Evolutionary conservation across 202 grass and related monocot genomes (phyloP).

Genomic region (Panicum virgatum): DNA sequence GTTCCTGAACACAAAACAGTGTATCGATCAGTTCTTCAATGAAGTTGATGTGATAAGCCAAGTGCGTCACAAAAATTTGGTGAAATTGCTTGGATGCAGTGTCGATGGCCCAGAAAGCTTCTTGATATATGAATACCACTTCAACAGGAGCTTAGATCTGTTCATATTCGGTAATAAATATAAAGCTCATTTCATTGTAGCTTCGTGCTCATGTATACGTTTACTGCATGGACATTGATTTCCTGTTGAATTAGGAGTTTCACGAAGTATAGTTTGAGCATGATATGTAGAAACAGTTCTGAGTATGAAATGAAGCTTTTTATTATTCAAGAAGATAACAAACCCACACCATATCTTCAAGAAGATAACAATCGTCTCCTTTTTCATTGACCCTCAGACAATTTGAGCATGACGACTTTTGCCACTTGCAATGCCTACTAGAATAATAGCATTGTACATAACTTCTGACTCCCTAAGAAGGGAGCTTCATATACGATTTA

Average conservation of each 20-base stretch:
- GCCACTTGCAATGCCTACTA: neutral
- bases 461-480: neutral
- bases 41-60: conserved; percentile 51
- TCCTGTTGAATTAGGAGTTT: neutral
- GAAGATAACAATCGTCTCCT: neutral
- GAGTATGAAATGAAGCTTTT: neutral
- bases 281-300: neutral
- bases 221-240: neutral
- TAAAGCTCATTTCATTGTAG: neutral
- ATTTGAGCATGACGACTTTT: neutral
- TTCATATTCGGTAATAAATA: conserved; percentile 40
- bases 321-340: neutral
- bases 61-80: conserved; percentile 52
- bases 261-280: neutral
- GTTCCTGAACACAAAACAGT: conserved; percentile 44
- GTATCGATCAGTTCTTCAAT: conserved; percentile 53
- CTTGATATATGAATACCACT: conserved; percentile 51
- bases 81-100: conserved; percentile 58
- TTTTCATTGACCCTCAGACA: neutral
- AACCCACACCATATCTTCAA: neutral
- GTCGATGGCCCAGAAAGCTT: conserved; percentile 54
- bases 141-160: conserved; percentile 43
- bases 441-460: neutral
- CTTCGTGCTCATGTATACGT: neutral
- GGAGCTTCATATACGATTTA: neutral